A percentile compares a stretch with the other conserved stretches of the same genome.
These are phyloP conservation scores for Rhododendron ovatum DNA, from an alignment of 148 eudicot species.

Conservation along the genomic window DNA sequence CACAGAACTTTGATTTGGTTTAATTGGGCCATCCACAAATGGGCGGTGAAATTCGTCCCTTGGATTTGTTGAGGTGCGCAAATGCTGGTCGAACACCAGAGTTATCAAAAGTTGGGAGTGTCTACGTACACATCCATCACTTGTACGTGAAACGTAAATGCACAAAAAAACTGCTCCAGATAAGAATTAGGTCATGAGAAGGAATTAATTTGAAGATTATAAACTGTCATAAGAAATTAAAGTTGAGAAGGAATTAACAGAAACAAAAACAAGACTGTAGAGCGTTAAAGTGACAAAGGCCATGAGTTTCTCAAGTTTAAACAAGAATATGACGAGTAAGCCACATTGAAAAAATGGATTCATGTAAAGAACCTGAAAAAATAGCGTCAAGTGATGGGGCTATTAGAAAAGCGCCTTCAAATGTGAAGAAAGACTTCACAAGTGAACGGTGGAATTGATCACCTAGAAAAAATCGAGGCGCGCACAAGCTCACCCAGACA, in stretches of 20 bases:
- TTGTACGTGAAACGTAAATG: not conserved
- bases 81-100: too few relatives aligned
- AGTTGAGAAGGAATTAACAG: too few relatives aligned
- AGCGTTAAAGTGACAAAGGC: not conserved
- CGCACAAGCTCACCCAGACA: too few relatives aligned
- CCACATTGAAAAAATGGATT: not conserved
- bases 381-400: not conserved
- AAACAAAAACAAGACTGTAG: not conserved
- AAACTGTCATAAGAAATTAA: too few relatives aligned
- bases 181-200: too few relatives aligned
- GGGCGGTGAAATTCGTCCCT: too few relatives aligned
- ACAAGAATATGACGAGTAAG: not conserved
- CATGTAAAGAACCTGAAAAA: not conserved
- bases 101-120: too few relatives aligned
- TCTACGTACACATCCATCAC: too few relatives aligned
- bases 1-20: too few relatives aligned
- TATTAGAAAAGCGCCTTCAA: not conserved
- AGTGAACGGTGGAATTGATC: not conserved
- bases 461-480: not conserved
- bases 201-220: too few relatives aligned
- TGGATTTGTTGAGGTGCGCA: too few relatives aligned
- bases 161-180: not conserved
- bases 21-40: too few relatives aligned
- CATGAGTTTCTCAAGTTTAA: not conserved
- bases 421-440: not conserved